Percentiles rank a stretch among this genome's conserved stretches.
phyloP scores from a whole-genome alignment of 1,284 basidiomycete genomes.

The Marasmius fiardii region DNA sequence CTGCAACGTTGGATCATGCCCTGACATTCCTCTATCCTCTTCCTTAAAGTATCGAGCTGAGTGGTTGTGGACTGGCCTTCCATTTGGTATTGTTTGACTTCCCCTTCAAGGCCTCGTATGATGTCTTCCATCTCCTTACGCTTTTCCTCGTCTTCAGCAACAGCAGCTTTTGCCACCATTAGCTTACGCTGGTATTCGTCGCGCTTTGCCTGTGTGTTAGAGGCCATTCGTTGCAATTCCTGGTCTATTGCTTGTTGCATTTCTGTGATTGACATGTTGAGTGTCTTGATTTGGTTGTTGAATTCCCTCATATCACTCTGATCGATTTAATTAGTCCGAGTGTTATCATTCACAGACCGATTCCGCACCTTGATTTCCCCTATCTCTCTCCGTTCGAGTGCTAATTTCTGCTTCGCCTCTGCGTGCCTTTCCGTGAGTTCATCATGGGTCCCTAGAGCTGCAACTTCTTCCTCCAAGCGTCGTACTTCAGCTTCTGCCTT shows the following conservation, averaged over 20 bases:
- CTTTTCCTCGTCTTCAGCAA: constrained; percentile 33
- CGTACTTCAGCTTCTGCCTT: constrained; percentile 44
- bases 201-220: constrained; percentile 57
- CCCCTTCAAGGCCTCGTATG: constrained; percentile 27
- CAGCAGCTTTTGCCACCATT: constrained; percentile 33
- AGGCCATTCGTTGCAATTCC: constrained; percentile 54
- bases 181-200: constrained; percentile 53
- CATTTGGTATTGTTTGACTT: constrained; percentile 27
- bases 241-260: constrained; percentile 50
- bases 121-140: constrained; percentile 30
- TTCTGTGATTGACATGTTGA: constrained; percentile 44
- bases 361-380: constrained; percentile 42
- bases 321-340: constrained; percentile 4
- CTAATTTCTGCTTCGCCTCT: constrained; percentile 42
- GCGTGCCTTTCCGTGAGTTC: constrained; percentile 44
- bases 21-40: constrained; percentile 39
- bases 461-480: constrained; percentile 43
- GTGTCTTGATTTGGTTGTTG: constrained; percentile 34
- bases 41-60: constrained; percentile 28
- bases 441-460: constrained; percentile 49
- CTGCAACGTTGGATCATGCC: constrained; percentile 40
- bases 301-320: constrained; percentile 49
- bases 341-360: background rate
- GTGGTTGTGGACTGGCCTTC: constrained; percentile 32
- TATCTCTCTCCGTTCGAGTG: constrained; percentile 43